phyloP scores from a whole-genome alignment of 179 eudicot genomes.

The Nepenthes alata region DNA sequence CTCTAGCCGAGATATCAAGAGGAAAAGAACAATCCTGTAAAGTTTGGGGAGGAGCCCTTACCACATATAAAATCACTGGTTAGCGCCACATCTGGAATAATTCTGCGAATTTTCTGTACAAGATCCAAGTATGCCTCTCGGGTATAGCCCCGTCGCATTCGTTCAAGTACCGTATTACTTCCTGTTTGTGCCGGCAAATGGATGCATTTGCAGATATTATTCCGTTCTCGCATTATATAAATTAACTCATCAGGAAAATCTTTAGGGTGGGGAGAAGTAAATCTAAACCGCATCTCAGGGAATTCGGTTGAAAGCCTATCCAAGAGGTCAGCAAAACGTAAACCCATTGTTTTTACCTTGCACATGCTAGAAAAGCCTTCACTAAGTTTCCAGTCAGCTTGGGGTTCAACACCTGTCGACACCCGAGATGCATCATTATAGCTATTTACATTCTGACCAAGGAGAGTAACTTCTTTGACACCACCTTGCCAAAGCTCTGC shows the following conservation, averaged over 20 bases:
- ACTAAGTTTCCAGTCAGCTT: constrained; percentile 71
- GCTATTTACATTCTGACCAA: constrained; percentile 97
- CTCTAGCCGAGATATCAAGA: not conserved
- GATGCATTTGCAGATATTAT: constrained; percentile 83
- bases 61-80: constrained; percentile 95
- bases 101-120: constrained; percentile 59
- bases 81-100: constrained; percentile 78
- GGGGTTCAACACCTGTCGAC: constrained; percentile 46
- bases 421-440: constrained; percentile 77
- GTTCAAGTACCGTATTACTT: constrained; percentile 65
- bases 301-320: constrained; percentile 75
- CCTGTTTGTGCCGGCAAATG: constrained; percentile 99
- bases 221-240: constrained; percentile 75
- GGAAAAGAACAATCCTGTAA: not conserved
- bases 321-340: constrained; percentile 88
- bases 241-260: constrained; percentile 91
- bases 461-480: constrained; percentile 91
- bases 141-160: constrained; percentile 90
- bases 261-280: constrained; percentile 96
- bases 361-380: constrained; percentile 80
- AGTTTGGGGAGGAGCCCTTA: constrained; percentile 23
- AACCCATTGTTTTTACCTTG: constrained; percentile 82
- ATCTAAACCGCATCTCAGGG: constrained; percentile 96
- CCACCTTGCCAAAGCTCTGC: constrained; percentile 84
- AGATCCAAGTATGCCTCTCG: constrained; percentile 94